Percentiles rank a stretch among this genome's conserved stretches.
These are phyloP conservation scores for Pachysandra terminalis DNA, from an alignment of 164 flowering plant genomes.

Conservation along the genomic window DNA sequence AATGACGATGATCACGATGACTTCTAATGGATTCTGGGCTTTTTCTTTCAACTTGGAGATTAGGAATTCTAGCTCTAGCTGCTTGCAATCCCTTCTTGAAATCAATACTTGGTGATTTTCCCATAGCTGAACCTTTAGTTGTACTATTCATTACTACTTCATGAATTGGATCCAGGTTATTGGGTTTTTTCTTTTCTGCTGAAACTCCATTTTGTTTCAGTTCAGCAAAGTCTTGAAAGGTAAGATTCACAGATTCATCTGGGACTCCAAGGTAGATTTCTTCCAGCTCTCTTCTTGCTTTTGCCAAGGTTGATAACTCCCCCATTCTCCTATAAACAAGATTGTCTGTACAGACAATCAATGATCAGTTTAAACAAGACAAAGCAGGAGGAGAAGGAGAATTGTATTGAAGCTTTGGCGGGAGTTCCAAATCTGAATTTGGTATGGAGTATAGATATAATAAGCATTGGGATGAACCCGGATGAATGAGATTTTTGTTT, in stretches of 20 bases:
- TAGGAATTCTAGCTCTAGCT: neutral
- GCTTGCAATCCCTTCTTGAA: conserved; percentile 37
- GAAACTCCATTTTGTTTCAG: conserved; percentile 14
- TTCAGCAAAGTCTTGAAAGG: conserved; percentile 52
- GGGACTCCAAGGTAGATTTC: conserved; percentile 63
- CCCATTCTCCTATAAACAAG: neutral
- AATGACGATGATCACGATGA: neutral
- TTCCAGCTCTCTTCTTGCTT: conserved; percentile 61
- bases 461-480: no score
- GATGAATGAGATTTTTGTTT: neutral
- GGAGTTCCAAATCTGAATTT: no score
- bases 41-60: neutral
- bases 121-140: conserved; percentile 6
- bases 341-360: no score
- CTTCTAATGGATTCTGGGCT: neutral
- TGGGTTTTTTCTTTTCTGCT: conserved; percentile 16
- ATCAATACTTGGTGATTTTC: conserved; percentile 50
- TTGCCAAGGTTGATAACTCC: conserved; percentile 2
- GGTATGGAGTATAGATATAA: no score
- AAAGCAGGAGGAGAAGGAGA: no score
- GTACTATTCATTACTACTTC: conserved; percentile 14
- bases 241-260: conserved; percentile 71
- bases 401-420: no score
- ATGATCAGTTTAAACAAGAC: no score
- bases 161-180: conserved; percentile 13